Conservation (phyloP, 176 grass and related monocot genomes). For the Rhynchospora pubera region DNA sequence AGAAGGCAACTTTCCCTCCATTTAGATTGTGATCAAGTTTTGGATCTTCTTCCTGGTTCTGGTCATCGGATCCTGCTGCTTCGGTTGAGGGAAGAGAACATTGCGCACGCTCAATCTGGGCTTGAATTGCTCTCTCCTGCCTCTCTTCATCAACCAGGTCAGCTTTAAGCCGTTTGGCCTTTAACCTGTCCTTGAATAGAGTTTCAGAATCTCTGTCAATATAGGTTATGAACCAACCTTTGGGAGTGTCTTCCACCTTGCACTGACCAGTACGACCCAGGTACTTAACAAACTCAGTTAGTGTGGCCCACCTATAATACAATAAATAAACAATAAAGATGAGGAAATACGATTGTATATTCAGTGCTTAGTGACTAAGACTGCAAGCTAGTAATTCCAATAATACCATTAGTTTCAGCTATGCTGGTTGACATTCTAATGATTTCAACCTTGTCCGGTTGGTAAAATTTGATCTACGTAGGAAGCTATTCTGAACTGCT, state of each 20-base stretch:
- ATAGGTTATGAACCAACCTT: conserved; percentile 95
- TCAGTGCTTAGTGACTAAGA: too few relatives aligned
- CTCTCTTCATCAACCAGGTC: conserved; percentile 78
- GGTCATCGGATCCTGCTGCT: conserved; percentile 28
- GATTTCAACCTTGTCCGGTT: too few relatives aligned
- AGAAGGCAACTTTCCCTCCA: conserved; percentile 57
- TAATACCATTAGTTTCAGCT: too few relatives aligned
- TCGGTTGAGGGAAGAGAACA: not conserved
- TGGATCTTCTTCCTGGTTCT: not conserved
- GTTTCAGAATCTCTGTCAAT: conserved; percentile 80
- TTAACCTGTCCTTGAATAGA: conserved; percentile 69
- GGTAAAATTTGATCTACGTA: too few relatives aligned
- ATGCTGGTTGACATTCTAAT: too few relatives aligned
- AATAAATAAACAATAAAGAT: not conserved
- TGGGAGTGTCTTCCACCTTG: conserved; percentile 93
- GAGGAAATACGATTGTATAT: not conserved
- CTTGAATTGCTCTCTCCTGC: conserved; percentile 65
- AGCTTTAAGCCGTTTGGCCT: conserved; percentile 62
- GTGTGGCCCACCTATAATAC: conserved; percentile 39
- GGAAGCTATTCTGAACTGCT: too few relatives aligned
- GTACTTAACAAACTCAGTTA: conserved; percentile 81
- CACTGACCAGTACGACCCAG: conserved; percentile 54
- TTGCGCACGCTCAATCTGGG: conserved; percentile 68
- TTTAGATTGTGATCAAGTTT: not conserved
- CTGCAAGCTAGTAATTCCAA: too few relatives aligned